phyloP scores from a whole-genome alignment of 139 green algal species.

The Chlamydomonas sphaeroides region DNA sequence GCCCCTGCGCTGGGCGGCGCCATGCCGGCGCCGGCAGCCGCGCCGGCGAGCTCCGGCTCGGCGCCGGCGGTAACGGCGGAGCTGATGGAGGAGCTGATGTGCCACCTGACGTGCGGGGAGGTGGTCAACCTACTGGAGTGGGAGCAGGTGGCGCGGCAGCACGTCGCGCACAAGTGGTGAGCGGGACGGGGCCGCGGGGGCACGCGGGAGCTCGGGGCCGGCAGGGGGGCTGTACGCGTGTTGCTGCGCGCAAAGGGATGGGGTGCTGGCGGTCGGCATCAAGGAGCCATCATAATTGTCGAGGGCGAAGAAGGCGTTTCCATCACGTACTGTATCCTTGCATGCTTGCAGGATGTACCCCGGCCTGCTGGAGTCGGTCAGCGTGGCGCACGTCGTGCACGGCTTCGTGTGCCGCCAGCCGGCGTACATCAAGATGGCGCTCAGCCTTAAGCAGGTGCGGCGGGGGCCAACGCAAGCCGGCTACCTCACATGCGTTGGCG shows the following conservation, averaged over 20 bases:
- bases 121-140: slow-evolving; percentile 68
- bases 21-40: background rate
- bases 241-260: no score
- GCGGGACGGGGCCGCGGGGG: no score
- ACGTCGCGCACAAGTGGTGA: slow-evolving; percentile 28
- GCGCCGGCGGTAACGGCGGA: background rate
- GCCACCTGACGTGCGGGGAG: slow-evolving; percentile 56
- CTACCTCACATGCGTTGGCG: no score
- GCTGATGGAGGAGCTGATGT: slow-evolving; percentile 42
- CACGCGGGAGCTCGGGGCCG: no score
- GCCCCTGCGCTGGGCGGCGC: background rate
- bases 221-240: no score
- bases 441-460: slow-evolving; percentile 32
- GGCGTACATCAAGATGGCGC: slow-evolving; percentile 53
- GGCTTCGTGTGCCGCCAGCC: slow-evolving; percentile 70
- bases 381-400: slow-evolving; percentile 66
- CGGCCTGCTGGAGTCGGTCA: slow-evolving; percentile 60
- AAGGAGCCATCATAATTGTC: no score
- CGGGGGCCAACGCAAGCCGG: no score
- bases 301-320: background rate
- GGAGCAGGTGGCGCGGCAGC: slow-evolving; percentile 45
- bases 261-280: no score
- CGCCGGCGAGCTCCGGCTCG: no score
- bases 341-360: slow-evolving; percentile 54
- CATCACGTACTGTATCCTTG: background rate